Conservation (phyloP, 2,329 filamentous ascomycete species). For the Tetracladium maxilliforme region DNA sequence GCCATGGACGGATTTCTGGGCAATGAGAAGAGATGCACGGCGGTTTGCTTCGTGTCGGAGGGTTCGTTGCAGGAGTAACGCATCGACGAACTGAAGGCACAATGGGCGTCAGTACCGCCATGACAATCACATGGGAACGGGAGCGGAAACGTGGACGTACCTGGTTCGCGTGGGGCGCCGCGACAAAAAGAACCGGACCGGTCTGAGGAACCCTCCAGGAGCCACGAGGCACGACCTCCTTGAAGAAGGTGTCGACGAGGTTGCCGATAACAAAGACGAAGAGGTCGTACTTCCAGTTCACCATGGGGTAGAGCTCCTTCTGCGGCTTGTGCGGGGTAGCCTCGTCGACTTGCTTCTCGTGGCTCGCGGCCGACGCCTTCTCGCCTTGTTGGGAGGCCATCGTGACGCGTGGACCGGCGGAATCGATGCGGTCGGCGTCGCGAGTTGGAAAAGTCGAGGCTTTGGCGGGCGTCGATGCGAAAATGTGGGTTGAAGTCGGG, state of each 20-base stretch:
- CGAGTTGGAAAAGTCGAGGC: background rate
- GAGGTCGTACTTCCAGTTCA: constrained; percentile 61
- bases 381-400: constrained; percentile 1
- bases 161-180: constrained; percentile 93
- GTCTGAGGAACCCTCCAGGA: constrained; percentile 87
- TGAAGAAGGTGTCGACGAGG: constrained; percentile 91
- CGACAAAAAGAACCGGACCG: constrained; percentile 88
- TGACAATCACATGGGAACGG: constrained; percentile 2
- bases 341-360: constrained; percentile 1
- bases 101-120: constrained; percentile 1
- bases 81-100: constrained; percentile 69
- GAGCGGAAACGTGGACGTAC: constrained; percentile 26
- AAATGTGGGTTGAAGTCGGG: no score
- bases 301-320: constrained; percentile 54
- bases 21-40: constrained; percentile 83
- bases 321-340: constrained; percentile 9
- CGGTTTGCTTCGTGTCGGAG: constrained; percentile 76
- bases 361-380: constrained; percentile 1
- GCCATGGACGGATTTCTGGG: constrained; percentile 82
- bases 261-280: constrained; percentile 69
- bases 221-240: constrained; percentile 87
- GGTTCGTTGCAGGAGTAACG: constrained; percentile 81
- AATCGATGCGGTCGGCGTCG: background rate
- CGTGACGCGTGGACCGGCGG: background rate
- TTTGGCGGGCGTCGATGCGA: no score